Evolutionary conservation across 148 eudicot genomes (phyloP).

Genomic region (Vaccinium myrtillus): DNA sequence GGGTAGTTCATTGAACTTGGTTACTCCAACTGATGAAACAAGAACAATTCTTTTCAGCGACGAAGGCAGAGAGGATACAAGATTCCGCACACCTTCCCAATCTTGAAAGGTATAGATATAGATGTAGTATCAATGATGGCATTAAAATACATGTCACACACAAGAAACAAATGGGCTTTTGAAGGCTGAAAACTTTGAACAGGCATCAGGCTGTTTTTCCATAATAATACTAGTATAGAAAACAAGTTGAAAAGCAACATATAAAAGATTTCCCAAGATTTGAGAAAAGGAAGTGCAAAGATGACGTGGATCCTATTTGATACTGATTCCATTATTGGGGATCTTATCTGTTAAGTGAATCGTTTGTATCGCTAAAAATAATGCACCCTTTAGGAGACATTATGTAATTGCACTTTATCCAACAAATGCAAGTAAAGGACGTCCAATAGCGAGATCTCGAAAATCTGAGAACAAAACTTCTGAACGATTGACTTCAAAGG

Average conservation of each 20-base stretch:
- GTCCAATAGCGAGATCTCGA: neutral
- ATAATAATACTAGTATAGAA: neutral
- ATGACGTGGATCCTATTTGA: neutral
- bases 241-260: neutral
- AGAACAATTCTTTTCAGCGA: conserved; percentile 78
- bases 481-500: neutral
- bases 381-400: neutral
- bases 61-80: conserved; percentile 65
- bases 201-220: neutral
- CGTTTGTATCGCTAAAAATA: neutral
- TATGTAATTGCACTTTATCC: neutral
- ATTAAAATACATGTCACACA: neutral
- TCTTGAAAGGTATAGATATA: conserved; percentile 42
- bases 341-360: neutral
- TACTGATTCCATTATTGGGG: neutral
- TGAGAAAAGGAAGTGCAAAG: neutral
- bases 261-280: neutral
- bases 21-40: conserved; percentile 95
- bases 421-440: neutral
- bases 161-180: neutral
- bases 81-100: conserved; percentile 94
- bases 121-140: conserved; percentile 2
- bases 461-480: neutral
- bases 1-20: conserved; percentile 88
- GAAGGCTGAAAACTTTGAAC: neutral